Percentiles rank a stretch among this genome's conserved stretches.
phyloP scores from a whole-genome alignment of 805 yeast species.

The Candida adriatica region DNA sequence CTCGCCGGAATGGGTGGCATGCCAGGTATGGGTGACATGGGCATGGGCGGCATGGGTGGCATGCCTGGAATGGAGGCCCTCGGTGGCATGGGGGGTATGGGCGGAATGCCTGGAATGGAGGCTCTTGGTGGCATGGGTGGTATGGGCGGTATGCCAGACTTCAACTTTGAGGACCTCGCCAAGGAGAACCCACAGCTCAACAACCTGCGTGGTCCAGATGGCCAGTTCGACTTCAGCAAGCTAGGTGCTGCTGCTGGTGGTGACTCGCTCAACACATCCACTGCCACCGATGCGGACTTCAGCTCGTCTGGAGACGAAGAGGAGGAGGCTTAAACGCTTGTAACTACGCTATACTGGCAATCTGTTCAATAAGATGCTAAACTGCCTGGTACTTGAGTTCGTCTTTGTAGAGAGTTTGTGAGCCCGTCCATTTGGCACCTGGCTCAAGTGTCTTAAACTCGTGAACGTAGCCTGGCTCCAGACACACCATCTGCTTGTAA shows the following conservation, averaged over 20 bases:
- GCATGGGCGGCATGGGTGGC: constrained; percentile 22
- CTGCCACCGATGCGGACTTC: constrained; percentile 22
- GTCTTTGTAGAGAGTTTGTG: constrained; percentile 54
- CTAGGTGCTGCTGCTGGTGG: constrained; percentile 18
- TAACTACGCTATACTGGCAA: neutral
- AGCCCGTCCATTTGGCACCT: constrained; percentile 71
- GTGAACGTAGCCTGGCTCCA: constrained; percentile 88
- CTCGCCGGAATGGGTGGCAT: constrained; percentile 26
- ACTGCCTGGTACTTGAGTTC: constrained; percentile 54
- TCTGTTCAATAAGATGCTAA: no score
- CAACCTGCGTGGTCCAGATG: constrained; percentile 10
- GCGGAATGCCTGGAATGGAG: constrained; percentile 14
- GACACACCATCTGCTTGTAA: constrained; percentile 81
- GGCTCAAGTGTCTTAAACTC: constrained; percentile 57
- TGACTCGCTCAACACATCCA: constrained; percentile 4
- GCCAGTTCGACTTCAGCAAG: constrained; percentile 24
- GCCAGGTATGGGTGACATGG: constrained; percentile 24
- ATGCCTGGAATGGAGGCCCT: constrained; percentile 17
- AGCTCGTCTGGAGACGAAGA: constrained; percentile 27
- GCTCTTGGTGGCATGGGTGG: constrained; percentile 2
- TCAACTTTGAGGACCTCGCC: constrained; percentile 7
- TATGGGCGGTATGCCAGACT: constrained; percentile 13
- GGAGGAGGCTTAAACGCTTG: constrained; percentile 12
- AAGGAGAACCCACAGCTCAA: constrained; percentile 15
- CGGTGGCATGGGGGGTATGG: constrained; percentile 3